Percentiles rank a stretch among this genome's conserved stretches.
Conservation (phyloP, 192 early-diverging fungal genomes). For the Diversispora epigaea region DNA sequence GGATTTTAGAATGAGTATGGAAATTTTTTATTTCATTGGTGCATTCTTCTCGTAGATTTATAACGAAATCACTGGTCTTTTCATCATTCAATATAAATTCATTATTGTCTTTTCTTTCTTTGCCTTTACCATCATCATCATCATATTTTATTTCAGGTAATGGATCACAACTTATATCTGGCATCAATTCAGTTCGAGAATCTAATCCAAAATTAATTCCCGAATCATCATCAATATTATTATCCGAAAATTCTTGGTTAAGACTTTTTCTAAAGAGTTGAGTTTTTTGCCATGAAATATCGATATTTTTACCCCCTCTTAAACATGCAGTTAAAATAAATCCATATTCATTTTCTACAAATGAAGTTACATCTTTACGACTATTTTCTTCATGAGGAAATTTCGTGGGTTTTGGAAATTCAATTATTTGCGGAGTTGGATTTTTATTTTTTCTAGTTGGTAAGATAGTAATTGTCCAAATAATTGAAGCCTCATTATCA, state of each 20-base stretch:
- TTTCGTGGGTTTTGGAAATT: neutral
- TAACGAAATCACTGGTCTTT: slow-evolving; percentile 13
- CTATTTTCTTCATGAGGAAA: neutral
- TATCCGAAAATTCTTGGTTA: neutral
- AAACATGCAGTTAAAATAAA: neutral
- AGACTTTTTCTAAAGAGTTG: neutral
- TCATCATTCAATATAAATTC: neutral
- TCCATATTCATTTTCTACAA: slow-evolving; percentile 2
- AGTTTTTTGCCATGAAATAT: slow-evolving; percentile 9
- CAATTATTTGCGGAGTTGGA: neutral
- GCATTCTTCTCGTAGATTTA: neutral
- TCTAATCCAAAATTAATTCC: neutral
- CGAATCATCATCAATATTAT: neutral
- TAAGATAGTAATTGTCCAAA: neutral
- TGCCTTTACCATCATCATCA: neutral
- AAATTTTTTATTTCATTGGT: neutral
- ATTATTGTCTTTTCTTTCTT: too few relatives aligned
- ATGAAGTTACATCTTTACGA: neutral
- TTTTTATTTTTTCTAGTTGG: neutral
- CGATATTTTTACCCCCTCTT: neutral
- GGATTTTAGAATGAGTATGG: neutral
- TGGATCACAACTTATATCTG: slow-evolving; percentile 1
- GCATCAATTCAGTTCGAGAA: neutral
- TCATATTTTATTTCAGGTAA: neutral
- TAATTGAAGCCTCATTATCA: neutral